Base-by-base conservation (phyloP, 495 filamentous ascomycete species). In the Penicillium nucicola region DNA sequence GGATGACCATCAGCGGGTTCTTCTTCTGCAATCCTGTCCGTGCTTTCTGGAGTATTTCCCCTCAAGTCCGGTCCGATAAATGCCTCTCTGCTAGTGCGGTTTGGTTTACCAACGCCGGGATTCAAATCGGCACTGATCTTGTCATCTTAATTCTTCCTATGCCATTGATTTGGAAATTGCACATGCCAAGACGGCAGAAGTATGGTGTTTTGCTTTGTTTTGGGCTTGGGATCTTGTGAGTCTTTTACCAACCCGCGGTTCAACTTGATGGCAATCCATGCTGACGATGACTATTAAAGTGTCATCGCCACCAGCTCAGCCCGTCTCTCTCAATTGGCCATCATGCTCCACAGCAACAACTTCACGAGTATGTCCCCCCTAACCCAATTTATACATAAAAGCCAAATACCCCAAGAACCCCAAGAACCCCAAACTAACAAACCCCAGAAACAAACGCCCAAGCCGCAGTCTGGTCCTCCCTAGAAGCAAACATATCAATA, bases 401-500 rank as follows among this genome's bases (percentile, higher is more conserved):
- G 0, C 20, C 42, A 14, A 42, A 28, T 8, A 5, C 7, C 40
- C 44, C 20, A 18, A 23, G 11, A 17, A 33, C 12, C 6, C 6
- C 17, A 13, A 25, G 4, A 25, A 17, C 18, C 36, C 23, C 9
- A n/a, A 36, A 40, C 52, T 53, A 49, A 51, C 14, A 20, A 38
- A 13, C 8, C 36, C 10, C 17, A 58, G 66, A 65, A 59, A 66
- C 69, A 38, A 80, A 80, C 59, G 68, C 77, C 42, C 55, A 70
- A 25, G 70, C 74, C 4, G 80, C 77, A 1, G 72, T 71, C 52
- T 97, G 90, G 90, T 91, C 87, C 20, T 84, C 83, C 23, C 78
- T 96, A 41, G 91, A 96, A 69, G 83, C 88, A 60, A 89, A 92
- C 61, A 72, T 78, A 10, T 83, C 89, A 36, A 92, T 95, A 50